Percentiles rank a stretch among this genome's conserved stretches.
These are phyloP conservation scores for Candida tetrigidarum DNA, from an alignment of 1,139 yeast species.

Conservation along the genomic window DNA sequence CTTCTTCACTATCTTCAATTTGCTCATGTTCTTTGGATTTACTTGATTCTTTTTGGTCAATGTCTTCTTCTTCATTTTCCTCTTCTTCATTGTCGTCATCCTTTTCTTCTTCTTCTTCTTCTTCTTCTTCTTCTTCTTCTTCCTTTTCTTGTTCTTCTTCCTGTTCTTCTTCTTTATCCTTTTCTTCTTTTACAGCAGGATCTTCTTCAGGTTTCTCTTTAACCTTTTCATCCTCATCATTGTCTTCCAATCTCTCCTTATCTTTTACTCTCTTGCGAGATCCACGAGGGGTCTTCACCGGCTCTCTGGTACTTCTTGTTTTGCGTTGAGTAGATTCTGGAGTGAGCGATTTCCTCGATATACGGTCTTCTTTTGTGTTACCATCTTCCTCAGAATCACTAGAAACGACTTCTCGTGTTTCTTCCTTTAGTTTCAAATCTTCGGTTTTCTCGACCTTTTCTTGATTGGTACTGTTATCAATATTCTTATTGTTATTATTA, in stretches of 20 bases:
- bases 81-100: constrained; percentile 16
- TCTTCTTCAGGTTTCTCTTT: constrained; percentile 10
- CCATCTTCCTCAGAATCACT: constrained; percentile 11
- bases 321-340: constrained; percentile 11
- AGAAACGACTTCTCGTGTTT: constrained; percentile 9
- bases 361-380: constrained; percentile 9
- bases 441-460: constrained; percentile 3
- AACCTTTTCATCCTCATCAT: constrained; percentile 11
- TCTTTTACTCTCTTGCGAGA: constrained; percentile 10
- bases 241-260: constrained; percentile 12
- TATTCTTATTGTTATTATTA: no score
- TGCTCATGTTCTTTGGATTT: constrained; percentile 18
- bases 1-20: constrained; percentile 17
- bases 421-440: constrained; percentile 48
- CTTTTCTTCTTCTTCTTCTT: constrained; percentile 11
- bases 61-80: constrained; percentile 5
- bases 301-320: constrained; percentile 11
- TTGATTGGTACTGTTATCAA: no score
- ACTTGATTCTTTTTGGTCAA: constrained; percentile 3
- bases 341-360: constrained; percentile 6
- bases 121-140: constrained; percentile 1
- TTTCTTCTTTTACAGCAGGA: constrained; percentile 4
- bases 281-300: constrained; percentile 6
- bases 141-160: constrained; percentile 3
- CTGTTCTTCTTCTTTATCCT: neutral